Conservation (phyloP, 177 flowering plant genomes). For the Vitis hybrid region DNA sequence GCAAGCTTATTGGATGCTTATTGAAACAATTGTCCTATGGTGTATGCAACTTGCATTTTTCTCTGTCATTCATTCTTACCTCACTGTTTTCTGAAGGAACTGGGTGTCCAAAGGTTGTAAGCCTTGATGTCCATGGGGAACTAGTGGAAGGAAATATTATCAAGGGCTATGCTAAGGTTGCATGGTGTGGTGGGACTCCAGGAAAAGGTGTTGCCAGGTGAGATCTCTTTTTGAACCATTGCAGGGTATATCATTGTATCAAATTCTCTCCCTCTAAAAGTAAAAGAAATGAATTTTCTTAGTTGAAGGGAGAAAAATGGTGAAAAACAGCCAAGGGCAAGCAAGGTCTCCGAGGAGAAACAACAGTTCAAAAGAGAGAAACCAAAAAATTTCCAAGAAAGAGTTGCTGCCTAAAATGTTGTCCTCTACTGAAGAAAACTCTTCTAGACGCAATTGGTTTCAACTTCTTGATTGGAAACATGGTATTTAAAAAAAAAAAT, state of each 20-base stretch:
- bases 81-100: constrained; percentile 48
- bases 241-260: constrained; percentile 1
- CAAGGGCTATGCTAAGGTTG: constrained; percentile 80
- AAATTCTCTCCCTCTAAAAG: background rate
- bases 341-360: too few relatives aligned
- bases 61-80: background rate
- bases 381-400: too few relatives aligned
- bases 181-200: constrained; percentile 99
- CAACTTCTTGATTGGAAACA: too few relatives aligned
- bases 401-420: too few relatives aligned
- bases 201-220: constrained; percentile 96
- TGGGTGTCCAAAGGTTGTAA: constrained; percentile 89
- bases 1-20: background rate
- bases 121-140: constrained; percentile 80
- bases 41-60: background rate
- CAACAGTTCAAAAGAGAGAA: too few relatives aligned
- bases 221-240: constrained; percentile 8
- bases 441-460: too few relatives aligned
- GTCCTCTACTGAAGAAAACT: too few relatives aligned
- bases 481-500: too few relatives aligned
- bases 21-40: background rate
- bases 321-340: too few relatives aligned
- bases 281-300: background rate
- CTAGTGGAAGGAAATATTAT: constrained; percentile 84
- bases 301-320: background rate